Evolutionary conservation across 176 grass and related monocot genomes (phyloP).

Genomic region (Tuctoria greenei): DNA sequence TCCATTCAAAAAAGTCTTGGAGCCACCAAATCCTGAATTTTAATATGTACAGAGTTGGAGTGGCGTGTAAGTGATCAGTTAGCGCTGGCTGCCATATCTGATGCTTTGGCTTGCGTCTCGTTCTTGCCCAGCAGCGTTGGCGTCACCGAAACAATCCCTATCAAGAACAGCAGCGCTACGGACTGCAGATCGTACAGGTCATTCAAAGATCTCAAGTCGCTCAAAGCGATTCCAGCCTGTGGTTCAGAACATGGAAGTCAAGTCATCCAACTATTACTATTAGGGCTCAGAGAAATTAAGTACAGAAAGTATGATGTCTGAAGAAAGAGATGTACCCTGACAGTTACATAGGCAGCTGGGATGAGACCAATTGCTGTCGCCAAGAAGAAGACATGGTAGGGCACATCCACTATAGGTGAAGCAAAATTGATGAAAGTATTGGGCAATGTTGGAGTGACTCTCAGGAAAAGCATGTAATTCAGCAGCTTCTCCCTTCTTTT

Average conservation of each 20-base stretch:
- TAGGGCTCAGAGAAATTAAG: neutral
- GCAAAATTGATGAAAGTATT: slow-evolving; percentile 99
- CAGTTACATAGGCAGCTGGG: slow-evolving; percentile 90
- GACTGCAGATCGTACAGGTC: slow-evolving; percentile 86
- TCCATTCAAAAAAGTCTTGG: neutral
- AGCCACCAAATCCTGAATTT: slow-evolving; percentile 14
- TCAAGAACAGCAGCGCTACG: slow-evolving; percentile 78
- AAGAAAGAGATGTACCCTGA: slow-evolving; percentile 54
- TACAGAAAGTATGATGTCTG: neutral
- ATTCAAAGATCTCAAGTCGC: slow-evolving; percentile 73
- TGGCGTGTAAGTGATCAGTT: slow-evolving; percentile 40
- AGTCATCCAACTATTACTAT: slow-evolving; percentile 8
- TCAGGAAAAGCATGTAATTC: slow-evolving; percentile 97
- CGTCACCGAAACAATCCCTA: slow-evolving; percentile 77
- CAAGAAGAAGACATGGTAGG: slow-evolving; percentile 81
- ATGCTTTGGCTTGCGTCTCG: slow-evolving; percentile 44
- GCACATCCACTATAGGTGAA: slow-evolving; percentile 95
- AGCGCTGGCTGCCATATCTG: slow-evolving; percentile 24
- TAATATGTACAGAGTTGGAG: slow-evolving; percentile 47
- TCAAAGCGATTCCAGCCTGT: slow-evolving; percentile 92
- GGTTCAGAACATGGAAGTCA: neutral
- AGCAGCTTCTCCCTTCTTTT: slow-evolving; percentile 88
- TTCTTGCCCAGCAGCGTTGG: slow-evolving; percentile 71
- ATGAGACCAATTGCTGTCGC: slow-evolving; percentile 83
- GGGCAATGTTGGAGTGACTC: slow-evolving; percentile 90